Conservation (phyloP, 2,329 filamentous ascomycete genomes). For the Didymosphaeria variabile region DNA sequence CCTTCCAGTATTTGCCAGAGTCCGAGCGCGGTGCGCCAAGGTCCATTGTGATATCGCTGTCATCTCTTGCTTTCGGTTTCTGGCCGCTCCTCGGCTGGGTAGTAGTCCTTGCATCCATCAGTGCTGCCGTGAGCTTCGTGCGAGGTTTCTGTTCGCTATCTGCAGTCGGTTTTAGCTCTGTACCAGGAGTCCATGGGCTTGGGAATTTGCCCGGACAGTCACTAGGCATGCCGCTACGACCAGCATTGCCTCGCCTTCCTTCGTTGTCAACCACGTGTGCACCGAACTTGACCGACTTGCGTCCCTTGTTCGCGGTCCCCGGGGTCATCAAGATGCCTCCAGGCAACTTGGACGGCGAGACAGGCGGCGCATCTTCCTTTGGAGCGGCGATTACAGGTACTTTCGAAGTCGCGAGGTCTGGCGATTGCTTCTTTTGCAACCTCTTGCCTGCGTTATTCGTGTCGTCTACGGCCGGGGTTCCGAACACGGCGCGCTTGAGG, state of each 20-base stretch:
- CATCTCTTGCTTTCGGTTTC: conserved; percentile 52
- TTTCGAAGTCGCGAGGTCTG: conserved; percentile 31
- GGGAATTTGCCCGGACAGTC: conserved; percentile 59
- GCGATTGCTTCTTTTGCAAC: conserved; percentile 36
- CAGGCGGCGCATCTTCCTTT: conserved; percentile 28
- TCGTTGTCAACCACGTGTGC: conserved; percentile 66
- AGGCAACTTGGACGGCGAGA: conserved; percentile 65
- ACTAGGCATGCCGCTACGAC: conserved; percentile 59
- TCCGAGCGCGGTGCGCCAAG: conserved; percentile 77
- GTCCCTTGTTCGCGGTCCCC: conserved; percentile 63
- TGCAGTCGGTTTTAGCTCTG: conserved; percentile 40
- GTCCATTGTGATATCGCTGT: conserved; percentile 73
- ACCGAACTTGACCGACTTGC: conserved; percentile 70
- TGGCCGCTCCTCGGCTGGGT: conserved; percentile 41
- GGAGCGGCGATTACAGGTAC: conserved; percentile 29
- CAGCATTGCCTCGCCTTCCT: conserved; percentile 56
- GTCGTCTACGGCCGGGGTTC: conserved; percentile 66
- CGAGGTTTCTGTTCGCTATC: conserved; percentile 45
- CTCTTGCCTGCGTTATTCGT: conserved; percentile 36
- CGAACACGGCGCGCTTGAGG: conserved; percentile 71
- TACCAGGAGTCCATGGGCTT: conserved; percentile 60
- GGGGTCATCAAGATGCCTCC: conserved; percentile 71
- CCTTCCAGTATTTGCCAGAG: conserved; percentile 83
- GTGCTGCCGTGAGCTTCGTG: conserved; percentile 55
- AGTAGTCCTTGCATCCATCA: conserved; percentile 56